Evolutionary conservation across 495 filamentous ascomycete genomes (phyloP).

Genomic region (Friedmanniomyces simplex): DNA sequence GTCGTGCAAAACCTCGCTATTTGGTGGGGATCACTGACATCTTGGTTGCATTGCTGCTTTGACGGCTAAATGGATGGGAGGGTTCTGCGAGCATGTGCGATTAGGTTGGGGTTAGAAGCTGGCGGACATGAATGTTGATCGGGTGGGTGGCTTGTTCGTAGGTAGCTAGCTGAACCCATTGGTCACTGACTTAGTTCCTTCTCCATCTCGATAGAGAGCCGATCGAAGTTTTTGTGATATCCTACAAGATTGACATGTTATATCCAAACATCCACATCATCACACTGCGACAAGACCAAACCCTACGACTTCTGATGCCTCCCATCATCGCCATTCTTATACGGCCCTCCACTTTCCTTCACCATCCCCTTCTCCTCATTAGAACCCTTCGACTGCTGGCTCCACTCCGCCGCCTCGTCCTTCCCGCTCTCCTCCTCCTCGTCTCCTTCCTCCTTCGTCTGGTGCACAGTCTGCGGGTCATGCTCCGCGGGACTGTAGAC

Average conservation of each 20-base stretch:
- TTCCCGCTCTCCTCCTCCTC: constrained; percentile 49
- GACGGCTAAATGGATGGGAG: neutral
- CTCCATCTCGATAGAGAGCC: too few relatives aligned
- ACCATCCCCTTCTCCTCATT: constrained; percentile 50
- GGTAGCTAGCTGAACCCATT: too few relatives aligned
- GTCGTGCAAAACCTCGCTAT: neutral
- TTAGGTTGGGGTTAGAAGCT: neutral
- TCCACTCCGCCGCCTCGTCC: constrained; percentile 53
- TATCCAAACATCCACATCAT: too few relatives aligned
- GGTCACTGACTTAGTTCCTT: too few relatives aligned
- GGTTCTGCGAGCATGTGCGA: neutral
- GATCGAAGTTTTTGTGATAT: too few relatives aligned
- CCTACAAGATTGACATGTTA: too few relatives aligned
- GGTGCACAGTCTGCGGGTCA: constrained; percentile 44
- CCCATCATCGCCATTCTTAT: constrained; percentile 23
- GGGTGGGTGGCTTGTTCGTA: too few relatives aligned
- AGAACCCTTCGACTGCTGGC: constrained; percentile 41
- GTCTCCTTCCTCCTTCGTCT: constrained; percentile 52
- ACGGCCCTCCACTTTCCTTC: constrained; percentile 30
- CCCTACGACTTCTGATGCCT: constrained; percentile 16
- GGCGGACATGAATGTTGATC: neutral
- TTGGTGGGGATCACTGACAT: neutral
- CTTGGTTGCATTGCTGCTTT: neutral
- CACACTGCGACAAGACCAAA: too few relatives aligned
- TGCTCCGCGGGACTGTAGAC: constrained; percentile 57